A percentile compares a stretch with the other conserved stretches of the same genome.
These are phyloP conservation scores for Apiotrichum gracile DNA, from an alignment of 1,284 basidiomycete genomes.

Conservation along the genomic window DNA sequence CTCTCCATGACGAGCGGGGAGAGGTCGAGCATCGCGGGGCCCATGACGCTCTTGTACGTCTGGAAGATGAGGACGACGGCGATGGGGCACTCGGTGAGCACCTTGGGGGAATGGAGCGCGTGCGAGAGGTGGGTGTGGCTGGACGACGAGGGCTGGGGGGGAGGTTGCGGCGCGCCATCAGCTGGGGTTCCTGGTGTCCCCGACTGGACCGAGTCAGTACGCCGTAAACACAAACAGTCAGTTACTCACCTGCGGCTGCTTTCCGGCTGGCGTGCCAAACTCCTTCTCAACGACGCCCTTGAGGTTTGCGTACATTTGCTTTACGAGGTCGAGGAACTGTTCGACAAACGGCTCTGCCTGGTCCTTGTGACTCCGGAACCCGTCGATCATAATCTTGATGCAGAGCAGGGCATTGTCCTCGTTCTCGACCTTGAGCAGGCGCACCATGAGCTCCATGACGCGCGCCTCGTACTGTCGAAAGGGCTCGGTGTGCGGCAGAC, in stretches of 20 bases:
- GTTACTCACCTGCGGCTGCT: slow-evolving; percentile 20
- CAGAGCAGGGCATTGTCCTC: slow-evolving; percentile 91
- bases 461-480: slow-evolving; percentile 64
- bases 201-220: neutral
- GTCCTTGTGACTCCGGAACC: slow-evolving; percentile 50
- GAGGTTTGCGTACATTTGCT: slow-evolving; percentile 74
- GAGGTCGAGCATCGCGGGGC: slow-evolving; percentile 64
- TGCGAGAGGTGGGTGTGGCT: slow-evolving; percentile 24
- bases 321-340: slow-evolving; percentile 70
- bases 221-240: neutral
- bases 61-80: slow-evolving; percentile 89
- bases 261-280: slow-evolving; percentile 50
- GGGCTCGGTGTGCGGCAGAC: slow-evolving; percentile 75
- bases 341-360: slow-evolving; percentile 70
- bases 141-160: slow-evolving; percentile 14
- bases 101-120: slow-evolving; percentile 79
- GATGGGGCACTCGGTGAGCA: slow-evolving; percentile 89
- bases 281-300: slow-evolving; percentile 67
- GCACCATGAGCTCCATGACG: slow-evolving; percentile 69
- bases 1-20: slow-evolving; percentile 67
- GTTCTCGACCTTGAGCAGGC: slow-evolving; percentile 82
- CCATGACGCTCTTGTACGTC: slow-evolving; percentile 62
- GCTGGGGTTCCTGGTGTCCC: slow-evolving; percentile 5
- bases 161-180: neutral
- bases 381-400: slow-evolving; percentile 88